Base-by-base conservation (phyloP, 495 filamentous ascomycete genomes). In the Tricharina praecox region DNA sequence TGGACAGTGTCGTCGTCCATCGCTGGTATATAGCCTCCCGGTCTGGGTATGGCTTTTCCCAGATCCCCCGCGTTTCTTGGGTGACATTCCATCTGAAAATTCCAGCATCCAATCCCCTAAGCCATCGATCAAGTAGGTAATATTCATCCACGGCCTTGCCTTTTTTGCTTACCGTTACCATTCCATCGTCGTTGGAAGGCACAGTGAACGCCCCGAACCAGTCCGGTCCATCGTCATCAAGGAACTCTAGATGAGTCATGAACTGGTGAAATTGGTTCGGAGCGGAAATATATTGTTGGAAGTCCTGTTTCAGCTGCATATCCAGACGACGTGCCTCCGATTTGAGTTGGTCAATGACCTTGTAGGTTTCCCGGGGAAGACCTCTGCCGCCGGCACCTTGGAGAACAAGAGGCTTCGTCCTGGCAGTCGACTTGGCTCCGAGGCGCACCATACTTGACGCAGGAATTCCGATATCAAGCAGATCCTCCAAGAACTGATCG, bases 401-500 rank as follows among this genome's bases (percentile, higher is more conserved):
- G 7, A 32, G 36, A 5, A 21, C 16, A 39, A 16, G 13, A 5
- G 13, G 19, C 36, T 39, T 49, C 20, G 11, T 46, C 30, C 3
- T 23, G 25, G n/a, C 11, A 1, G 15, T n/a, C 40, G 13, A 19
- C 40, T 67, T 76, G 54, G 82, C 84, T 32, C 84, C 84, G 0
- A 92, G 62, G 3, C 84, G 71, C 0, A 88, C 70, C 40, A 88
- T 79, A 0, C 50, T n/a, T 0, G 55, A 24, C 0, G 20, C 0
- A 0, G 66, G 59, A 9, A 90, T 79, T 0, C 77, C 80, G 15
- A 74, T 72, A 18, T 73, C 61, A 3, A 73, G 39, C 0, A 81
- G 59, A 53, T 79, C 69, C 44, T 85, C 74, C 8, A 85, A 60
- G 2, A 84, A 62, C 50, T 85, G 79, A 54, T 87, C 83, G 0